Percentiles rank a stretch among this genome's conserved stretches.
These are phyloP conservation scores for Neonectria sp. DNA, from an alignment of 2,329 filamentous ascomycete species.

Conservation along the genomic window DNA sequence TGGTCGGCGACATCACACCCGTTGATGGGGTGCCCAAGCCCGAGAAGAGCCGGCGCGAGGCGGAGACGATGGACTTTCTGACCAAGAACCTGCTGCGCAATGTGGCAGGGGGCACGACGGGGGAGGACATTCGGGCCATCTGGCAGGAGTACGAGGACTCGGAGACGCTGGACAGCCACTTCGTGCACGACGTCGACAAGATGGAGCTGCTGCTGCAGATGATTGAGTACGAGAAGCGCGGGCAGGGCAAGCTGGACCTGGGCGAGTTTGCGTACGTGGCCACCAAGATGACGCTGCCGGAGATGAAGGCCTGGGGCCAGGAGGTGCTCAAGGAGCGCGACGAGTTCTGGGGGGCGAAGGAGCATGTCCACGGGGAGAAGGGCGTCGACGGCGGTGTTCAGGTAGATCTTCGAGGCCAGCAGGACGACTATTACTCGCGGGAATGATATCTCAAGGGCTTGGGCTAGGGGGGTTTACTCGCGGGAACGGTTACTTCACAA, in stretches of 20 bases:
- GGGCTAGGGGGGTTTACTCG: neutral
- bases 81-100: constrained; percentile 79
- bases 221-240: constrained; percentile 91
- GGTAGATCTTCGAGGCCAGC: constrained; percentile 55
- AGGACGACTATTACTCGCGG: constrained; percentile 66
- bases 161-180: constrained; percentile 85
- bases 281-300: constrained; percentile 78
- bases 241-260: constrained; percentile 78
- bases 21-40: constrained; percentile 87
- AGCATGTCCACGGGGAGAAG: constrained; percentile 63
- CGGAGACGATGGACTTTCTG: constrained; percentile 93
- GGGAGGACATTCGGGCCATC: constrained; percentile 79
- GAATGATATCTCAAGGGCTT: constrained; percentile 28
- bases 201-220: constrained; percentile 95
- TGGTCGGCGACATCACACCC: constrained; percentile 97
- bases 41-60: constrained; percentile 92
- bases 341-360: constrained; percentile 75
- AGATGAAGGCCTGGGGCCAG: constrained; percentile 85
- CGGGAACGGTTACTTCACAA: neutral
- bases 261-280: constrained; percentile 90
- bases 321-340: constrained; percentile 84
- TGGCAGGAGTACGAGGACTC: constrained; percentile 98
- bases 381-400: constrained; percentile 57
- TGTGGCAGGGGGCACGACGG: constrained; percentile 79
- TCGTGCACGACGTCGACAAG: constrained; percentile 98